Evolutionary conservation across 176 grass and related monocot species (phyloP).

Genomic region (Tillandsia leiboldiana): DNA sequence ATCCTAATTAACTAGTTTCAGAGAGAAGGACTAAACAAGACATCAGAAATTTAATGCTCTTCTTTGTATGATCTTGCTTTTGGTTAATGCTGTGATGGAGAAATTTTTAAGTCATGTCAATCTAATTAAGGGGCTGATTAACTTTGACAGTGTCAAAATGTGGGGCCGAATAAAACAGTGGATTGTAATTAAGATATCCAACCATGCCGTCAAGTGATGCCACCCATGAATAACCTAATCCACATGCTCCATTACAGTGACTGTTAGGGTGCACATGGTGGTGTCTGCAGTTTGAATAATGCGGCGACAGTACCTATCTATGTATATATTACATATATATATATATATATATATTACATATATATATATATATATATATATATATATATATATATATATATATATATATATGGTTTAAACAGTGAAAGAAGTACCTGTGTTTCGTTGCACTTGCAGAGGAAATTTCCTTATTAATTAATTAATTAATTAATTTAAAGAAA

Average conservation of each 20-base stretch:
- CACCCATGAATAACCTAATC: not conserved
- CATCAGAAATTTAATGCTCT: too few species aligned
- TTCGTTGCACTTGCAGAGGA: constrained; percentile 1
- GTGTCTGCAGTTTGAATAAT: not conserved
- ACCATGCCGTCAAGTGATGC: not conserved
- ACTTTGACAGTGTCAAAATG: too few species aligned
- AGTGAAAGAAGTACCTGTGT: not conserved
- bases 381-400: too few species aligned
- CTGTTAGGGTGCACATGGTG: not conserved
- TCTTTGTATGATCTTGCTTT: too few species aligned
- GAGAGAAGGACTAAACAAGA: too few species aligned
- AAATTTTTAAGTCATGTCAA: too few species aligned
- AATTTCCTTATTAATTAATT: not conserved
- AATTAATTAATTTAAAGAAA: not conserved
- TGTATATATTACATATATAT: too few species aligned
- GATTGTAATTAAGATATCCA: not conserved
- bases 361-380: too few species aligned
- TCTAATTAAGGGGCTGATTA: too few species aligned
- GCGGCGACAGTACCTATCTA: not conserved
- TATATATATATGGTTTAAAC: not conserved
- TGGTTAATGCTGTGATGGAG: too few species aligned
- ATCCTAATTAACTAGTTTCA: too few species aligned
- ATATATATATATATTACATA: not conserved
- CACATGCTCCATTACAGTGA: not conserved
- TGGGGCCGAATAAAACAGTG: too few species aligned